phyloP scores from a whole-genome alignment of 2,329 filamentous ascomycete genomes.

The Beauveria sp. region DNA sequence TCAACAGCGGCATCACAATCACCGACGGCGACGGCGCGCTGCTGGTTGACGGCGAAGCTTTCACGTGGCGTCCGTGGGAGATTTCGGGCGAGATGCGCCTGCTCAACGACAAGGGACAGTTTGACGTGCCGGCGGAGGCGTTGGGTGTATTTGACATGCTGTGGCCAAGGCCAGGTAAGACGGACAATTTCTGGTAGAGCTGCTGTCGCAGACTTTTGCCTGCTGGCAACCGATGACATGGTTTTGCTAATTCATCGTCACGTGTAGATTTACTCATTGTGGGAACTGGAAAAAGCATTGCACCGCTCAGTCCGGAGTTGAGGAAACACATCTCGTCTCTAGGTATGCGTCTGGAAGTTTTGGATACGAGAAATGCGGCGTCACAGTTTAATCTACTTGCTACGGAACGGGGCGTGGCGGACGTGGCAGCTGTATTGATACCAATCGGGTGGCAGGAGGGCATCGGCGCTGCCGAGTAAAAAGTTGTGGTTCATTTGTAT shows the following conservation, averaged over 20 bases:
- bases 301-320: slow-evolving; percentile 69
- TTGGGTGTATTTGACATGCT: slow-evolving; percentile 71
- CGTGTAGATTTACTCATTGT: slow-evolving; percentile 72
- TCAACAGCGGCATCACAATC: slow-evolving; percentile 73
- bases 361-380: slow-evolving; percentile 89
- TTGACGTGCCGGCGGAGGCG: slow-evolving; percentile 61
- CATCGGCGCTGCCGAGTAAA: slow-evolving; percentile 29
- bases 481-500: slow-evolving; percentile 2
- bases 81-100: slow-evolving; percentile 40
- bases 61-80: slow-evolving; percentile 80
- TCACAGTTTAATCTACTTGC: slow-evolving; percentile 91
- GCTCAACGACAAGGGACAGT: slow-evolving; percentile 71
- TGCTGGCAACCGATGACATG: background rate
- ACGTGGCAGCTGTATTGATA: slow-evolving; percentile 81
- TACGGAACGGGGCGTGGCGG: slow-evolving; percentile 80
- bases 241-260: background rate
- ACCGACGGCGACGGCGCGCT: slow-evolving; percentile 63
- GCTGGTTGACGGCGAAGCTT: slow-evolving; percentile 79
- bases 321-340: slow-evolving; percentile 64
- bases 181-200: background rate
- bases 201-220: background rate
- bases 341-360: slow-evolving; percentile 78
- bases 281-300: slow-evolving; percentile 70
- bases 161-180: slow-evolving; percentile 78
- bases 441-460: slow-evolving; percentile 75